Percentiles rank a stretch among this genome's conserved stretches.
Conservation (phyloP, 164 flowering plant genomes). For the Macadamia tetraphylla region DNA sequence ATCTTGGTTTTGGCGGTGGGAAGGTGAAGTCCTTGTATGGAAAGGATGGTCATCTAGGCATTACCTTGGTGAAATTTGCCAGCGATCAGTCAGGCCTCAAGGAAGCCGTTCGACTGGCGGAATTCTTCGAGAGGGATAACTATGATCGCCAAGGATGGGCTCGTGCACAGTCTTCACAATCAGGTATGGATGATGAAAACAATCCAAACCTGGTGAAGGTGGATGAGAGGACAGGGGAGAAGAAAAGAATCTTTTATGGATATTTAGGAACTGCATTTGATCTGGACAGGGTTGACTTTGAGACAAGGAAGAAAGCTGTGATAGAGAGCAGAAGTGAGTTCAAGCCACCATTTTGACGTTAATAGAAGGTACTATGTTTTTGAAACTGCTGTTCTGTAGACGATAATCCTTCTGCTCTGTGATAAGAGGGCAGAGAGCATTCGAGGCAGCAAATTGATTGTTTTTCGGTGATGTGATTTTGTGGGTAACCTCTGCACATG, state of each 20-base stretch:
- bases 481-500: too few species aligned
- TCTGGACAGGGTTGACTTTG: slow-evolving; percentile 73
- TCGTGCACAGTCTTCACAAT: slow-evolving; percentile 33
- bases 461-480: too few species aligned
- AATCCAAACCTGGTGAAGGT: slow-evolving; percentile 70
- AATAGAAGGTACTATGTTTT: background rate
- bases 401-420: background rate
- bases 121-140: slow-evolving; percentile 73
- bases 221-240: slow-evolving; percentile 68
- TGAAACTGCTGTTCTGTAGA: background rate
- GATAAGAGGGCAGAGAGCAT: too few species aligned
- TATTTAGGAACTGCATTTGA: slow-evolving; percentile 73
- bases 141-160: slow-evolving; percentile 79
- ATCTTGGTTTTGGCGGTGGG: slow-evolving; percentile 74
- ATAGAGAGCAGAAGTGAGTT: slow-evolving; percentile 66
- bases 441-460: too few species aligned
- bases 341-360: slow-evolving; percentile 13
- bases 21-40: slow-evolving; percentile 82
- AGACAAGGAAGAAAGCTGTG: slow-evolving; percentile 61
- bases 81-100: slow-evolving; percentile 58
- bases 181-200: slow-evolving; percentile 65
- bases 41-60: slow-evolving; percentile 84
- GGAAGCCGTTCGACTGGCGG: slow-evolving; percentile 66
- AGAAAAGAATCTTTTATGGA: slow-evolving; percentile 70
- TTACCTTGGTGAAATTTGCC: slow-evolving; percentile 66